A percentile compares a stretch with the other conserved stretches of the same genome.
Conservation (phyloP, 306 rosid genomes). For the Trifolium dubium region DNA sequence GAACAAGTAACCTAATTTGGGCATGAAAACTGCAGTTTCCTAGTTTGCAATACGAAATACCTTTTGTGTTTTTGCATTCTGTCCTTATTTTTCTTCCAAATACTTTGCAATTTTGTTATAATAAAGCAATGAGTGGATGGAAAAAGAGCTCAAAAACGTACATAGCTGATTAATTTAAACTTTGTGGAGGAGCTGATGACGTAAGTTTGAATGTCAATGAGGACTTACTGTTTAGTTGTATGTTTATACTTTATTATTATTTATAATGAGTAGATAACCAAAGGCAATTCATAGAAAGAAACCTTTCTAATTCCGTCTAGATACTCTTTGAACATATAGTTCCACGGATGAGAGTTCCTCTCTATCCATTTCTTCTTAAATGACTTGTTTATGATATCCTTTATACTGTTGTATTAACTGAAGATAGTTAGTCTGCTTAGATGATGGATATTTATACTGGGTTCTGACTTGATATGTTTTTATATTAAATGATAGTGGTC, state of each 20-base stretch:
- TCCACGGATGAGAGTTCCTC: conserved; percentile 14
- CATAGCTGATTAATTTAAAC: background rate
- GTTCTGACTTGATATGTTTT: background rate
- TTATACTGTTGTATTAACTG: background rate
- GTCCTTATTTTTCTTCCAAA: background rate
- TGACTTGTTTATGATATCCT: conserved; percentile 61
- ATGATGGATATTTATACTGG: conserved; percentile 26
- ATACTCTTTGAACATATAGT: conserved; percentile 16
- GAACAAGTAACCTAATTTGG: background rate
- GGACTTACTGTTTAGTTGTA: background rate
- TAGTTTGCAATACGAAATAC: background rate
- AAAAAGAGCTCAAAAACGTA: background rate
- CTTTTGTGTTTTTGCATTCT: conserved; percentile 1
- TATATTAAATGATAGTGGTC: conserved; percentile 4
- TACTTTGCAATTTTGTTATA: background rate
- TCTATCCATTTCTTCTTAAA: background rate
- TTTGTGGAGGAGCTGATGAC: background rate
- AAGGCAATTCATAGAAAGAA: conserved; percentile 8
- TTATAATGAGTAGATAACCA: background rate
- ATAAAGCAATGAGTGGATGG: background rate
- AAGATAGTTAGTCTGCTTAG: conserved; percentile 13
- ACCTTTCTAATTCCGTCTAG: too few relatives aligned
- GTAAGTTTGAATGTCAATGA: conserved; percentile 4
- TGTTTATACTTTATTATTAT: background rate
- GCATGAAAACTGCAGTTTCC: background rate